phyloP scores from a whole-genome alignment of 2,329 filamentous ascomycete genomes.

The Bimuria novae-zelandiae region DNA sequence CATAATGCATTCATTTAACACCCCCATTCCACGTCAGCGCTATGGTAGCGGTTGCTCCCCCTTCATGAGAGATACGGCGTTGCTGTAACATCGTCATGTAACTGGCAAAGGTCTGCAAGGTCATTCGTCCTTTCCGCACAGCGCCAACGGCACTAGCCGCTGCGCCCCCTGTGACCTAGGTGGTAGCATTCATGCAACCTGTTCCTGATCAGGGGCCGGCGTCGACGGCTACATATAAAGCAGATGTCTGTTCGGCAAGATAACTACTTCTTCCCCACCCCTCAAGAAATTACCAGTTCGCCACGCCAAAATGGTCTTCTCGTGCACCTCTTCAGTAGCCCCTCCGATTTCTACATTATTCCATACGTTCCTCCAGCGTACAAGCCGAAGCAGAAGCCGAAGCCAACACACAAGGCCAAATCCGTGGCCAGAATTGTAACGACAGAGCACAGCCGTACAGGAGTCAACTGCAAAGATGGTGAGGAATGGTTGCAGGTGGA shows the following conservation, averaged over 20 bases:
- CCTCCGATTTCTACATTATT: slow-evolving; percentile 10
- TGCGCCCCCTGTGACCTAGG: background rate
- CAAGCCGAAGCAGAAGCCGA: slow-evolving; percentile 15
- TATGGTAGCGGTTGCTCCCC: background rate
- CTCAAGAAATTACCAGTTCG: background rate
- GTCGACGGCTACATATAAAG: background rate
- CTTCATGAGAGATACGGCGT: background rate
- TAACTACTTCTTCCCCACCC: background rate
- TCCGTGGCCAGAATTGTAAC: no score
- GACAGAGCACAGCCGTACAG: no score
- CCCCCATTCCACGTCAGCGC: background rate
- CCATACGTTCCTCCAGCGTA: slow-evolving; percentile 10
- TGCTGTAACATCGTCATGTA: no score
- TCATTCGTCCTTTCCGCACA: no score
- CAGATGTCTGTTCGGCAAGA: no score
- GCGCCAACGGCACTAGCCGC: background rate
- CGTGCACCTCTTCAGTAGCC: background rate
- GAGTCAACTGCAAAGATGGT: no score
- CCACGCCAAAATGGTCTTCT: slow-evolving; percentile 12
- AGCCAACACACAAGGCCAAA: background rate
- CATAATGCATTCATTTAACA: slow-evolving; percentile 11
- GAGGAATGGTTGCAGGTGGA: no score
- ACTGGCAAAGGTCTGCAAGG: background rate
- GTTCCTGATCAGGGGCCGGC: background rate
- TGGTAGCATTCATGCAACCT: background rate